Evolutionary conservation across 371 early-diverging fungal species (phyloP).

Genomic region (Haplosporangium sp.): DNA sequence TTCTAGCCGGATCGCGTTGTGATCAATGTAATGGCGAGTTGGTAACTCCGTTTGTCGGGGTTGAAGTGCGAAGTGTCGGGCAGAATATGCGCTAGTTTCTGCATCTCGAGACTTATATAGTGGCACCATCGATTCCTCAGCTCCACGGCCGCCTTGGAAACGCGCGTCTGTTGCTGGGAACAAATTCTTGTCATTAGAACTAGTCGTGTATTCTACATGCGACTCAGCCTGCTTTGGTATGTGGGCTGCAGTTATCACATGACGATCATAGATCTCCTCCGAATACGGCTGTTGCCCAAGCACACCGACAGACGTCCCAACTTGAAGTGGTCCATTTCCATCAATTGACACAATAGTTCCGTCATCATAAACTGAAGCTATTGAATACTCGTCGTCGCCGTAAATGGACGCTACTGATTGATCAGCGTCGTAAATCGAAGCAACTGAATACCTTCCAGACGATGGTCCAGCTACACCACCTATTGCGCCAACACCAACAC

Average conservation of each 20-base stretch:
- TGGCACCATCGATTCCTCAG: no score
- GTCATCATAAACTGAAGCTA: slow-evolving; percentile 32
- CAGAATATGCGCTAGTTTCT: no score
- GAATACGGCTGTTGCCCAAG: slow-evolving; percentile 10
- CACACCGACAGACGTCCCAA: background rate
- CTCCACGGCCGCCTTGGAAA: no score
- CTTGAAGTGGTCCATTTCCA: slow-evolving; percentile 6
- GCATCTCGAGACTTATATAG: no score
- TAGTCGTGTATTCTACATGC: background rate
- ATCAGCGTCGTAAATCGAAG: slow-evolving; percentile 33
- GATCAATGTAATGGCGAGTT: no score
- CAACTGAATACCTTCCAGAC: slow-evolving; percentile 17
- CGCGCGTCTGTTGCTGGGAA: no score
- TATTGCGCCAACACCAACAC: background rate
- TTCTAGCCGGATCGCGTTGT: no score
- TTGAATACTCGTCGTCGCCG: slow-evolving; percentile 20
- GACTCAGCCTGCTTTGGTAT: background rate
- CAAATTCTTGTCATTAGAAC: no score
- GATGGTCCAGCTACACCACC: slow-evolving; percentile 6
- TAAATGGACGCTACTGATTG: slow-evolving; percentile 27
- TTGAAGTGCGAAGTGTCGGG: no score
- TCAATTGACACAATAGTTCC: slow-evolving; percentile 17
- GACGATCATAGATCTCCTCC: slow-evolving; percentile 13
- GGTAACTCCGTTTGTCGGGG: no score
- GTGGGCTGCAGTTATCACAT: slow-evolving; percentile 28